These are phyloP conservation scores for Sutorius eximius DNA, from an alignment of 1,284 basidiomycete species.

Conservation along the genomic window DNA sequence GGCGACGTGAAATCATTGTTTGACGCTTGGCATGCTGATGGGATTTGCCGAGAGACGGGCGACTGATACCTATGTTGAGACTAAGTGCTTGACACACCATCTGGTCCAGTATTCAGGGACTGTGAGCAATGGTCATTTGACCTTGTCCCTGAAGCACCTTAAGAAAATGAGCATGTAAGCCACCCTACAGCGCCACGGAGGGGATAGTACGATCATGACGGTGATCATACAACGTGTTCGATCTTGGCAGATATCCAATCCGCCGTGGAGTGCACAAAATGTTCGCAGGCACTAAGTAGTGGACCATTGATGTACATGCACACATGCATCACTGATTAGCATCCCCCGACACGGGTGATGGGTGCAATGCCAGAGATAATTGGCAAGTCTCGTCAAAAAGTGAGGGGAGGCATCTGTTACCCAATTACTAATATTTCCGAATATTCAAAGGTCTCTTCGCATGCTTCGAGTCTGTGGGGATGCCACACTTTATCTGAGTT, in stretches of 20 bases:
- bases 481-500: background rate
- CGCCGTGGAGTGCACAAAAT: background rate
- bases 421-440: background rate
- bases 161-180: background rate
- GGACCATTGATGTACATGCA: background rate
- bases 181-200: background rate
- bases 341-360: background rate
- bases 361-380: background rate
- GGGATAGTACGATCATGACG: background rate
- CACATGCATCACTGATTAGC: background rate
- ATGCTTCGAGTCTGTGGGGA: background rate
- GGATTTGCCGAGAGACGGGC: slow-evolving; percentile 1
- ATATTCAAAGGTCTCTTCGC: background rate
- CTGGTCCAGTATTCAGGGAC: slow-evolving; percentile 1
- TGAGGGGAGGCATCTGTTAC: background rate
- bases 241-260: background rate
- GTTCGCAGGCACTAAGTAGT: background rate
- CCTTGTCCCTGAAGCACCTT: background rate
- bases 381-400: background rate
- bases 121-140: background rate
- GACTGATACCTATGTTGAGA: background rate
- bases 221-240: background rate
- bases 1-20: background rate
- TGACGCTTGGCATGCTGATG: background rate
- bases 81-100: background rate